A percentile compares a stretch with the other conserved stretches of the same genome.
Conservation (phyloP, 106 monocot genomes). For the Acorus gramineus region DNA sequence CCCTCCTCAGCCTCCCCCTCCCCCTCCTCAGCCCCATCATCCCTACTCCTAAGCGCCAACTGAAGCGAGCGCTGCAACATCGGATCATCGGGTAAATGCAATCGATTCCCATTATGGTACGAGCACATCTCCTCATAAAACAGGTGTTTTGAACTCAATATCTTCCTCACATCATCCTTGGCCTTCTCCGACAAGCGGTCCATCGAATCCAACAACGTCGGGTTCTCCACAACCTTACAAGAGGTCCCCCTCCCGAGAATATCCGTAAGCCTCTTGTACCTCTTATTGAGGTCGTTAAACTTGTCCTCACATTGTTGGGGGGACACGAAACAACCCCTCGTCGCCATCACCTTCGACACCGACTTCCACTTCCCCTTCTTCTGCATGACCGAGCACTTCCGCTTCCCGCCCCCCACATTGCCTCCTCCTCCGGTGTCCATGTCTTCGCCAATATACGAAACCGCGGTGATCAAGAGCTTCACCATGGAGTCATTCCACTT, state of each 20-base stretch:
- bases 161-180: slow-evolving; percentile 81
- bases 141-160: slow-evolving; percentile 88
- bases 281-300: slow-evolving; percentile 93
- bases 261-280: slow-evolving; percentile 84
- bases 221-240: slow-evolving; percentile 83
- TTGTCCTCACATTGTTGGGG: slow-evolving; percentile 97
- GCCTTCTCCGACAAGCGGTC: slow-evolving; percentile 49
- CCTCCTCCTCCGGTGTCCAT: slow-evolving; percentile 20
- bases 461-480: slow-evolving; percentile 65
- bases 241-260: slow-evolving; percentile 83
- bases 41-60: slow-evolving; percentile 39
- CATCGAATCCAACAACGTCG: slow-evolving; percentile 59
- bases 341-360: slow-evolving; percentile 68
- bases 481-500: slow-evolving; percentile 88
- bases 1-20: slow-evolving; percentile 31
- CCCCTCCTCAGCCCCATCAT: slow-evolving; percentile 47
- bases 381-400: slow-evolving; percentile 46
- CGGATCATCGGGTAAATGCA: slow-evolving; percentile 57
- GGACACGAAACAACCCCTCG: slow-evolving; percentile 68
- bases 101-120: slow-evolving; percentile 68
- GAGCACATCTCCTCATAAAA: slow-evolving; percentile 97
- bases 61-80: slow-evolving; percentile 52
- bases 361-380: slow-evolving; percentile 93
- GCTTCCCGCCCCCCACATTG: slow-evolving; percentile 16
- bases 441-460: slow-evolving; percentile 73